Evolutionary conservation across 148 eudicot species (phyloP).

Genomic region (Rhododendron griersonianum): DNA sequence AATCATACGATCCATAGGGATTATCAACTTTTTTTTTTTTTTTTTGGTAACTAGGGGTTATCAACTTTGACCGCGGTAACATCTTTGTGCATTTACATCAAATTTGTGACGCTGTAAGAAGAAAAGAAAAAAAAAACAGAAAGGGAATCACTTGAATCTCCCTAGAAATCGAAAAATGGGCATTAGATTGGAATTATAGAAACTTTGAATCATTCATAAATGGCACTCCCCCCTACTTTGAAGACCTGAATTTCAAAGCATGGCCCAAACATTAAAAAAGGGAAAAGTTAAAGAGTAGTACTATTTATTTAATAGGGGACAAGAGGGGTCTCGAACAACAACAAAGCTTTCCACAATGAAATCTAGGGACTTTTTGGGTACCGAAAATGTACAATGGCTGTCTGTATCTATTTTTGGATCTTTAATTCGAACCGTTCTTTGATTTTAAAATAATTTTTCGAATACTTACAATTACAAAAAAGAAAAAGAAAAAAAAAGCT

Average conservation of each 20-base stretch:
- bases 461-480: too few species aligned
- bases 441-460: too few species aligned
- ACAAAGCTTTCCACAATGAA: slow-evolving; percentile 4
- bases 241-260: slow-evolving; percentile 5
- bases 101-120: background rate
- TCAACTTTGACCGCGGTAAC: background rate
- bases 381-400: too few species aligned
- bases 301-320: background rate
- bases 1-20: background rate
- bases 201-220: background rate
- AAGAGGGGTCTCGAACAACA: background rate
- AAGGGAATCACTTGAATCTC: background rate
- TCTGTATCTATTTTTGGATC: too few species aligned
- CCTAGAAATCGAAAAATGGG: background rate
- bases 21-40: too few species aligned
- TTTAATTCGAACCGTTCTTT: too few species aligned
- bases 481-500: too few species aligned
- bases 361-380: background rate
- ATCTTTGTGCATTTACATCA: background rate
- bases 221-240: background rate
- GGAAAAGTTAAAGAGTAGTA: background rate
- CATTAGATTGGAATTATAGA: background rate
- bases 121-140: too few species aligned
- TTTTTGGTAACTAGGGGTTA: too few species aligned
- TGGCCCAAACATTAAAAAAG: background rate